A percentile compares a stretch with the other conserved stretches of the same genome.
Conservation (phyloP, 148 eudicot genomes). For the Vaccinium darrowii region DNA sequence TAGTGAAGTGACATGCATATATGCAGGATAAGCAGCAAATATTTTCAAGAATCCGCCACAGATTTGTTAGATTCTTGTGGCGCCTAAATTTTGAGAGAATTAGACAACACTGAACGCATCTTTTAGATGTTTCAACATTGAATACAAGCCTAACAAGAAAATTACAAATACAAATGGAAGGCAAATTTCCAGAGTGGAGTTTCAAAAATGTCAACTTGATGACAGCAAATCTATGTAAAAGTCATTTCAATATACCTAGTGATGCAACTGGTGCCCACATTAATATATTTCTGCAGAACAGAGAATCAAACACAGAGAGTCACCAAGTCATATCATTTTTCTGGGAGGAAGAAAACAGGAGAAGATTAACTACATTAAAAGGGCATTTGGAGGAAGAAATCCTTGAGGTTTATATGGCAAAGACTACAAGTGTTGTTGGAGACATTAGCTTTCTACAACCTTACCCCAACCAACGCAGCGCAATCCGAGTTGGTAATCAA, state of each 20-base stretch:
- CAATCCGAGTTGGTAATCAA: slow-evolving; percentile 37
- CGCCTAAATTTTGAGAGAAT: too few species aligned
- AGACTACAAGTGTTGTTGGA: slow-evolving; percentile 24
- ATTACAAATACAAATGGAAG: not conserved
- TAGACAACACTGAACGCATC: too few species aligned
- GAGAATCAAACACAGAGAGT: too few species aligned
- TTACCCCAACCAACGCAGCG: slow-evolving; percentile 28
- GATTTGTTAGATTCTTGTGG: too few species aligned
- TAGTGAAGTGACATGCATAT: not conserved
- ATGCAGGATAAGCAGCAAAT: too few species aligned
- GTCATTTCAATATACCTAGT: too few species aligned
- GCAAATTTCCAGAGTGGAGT: not conserved
- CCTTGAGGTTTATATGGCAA: slow-evolving; percentile 35
- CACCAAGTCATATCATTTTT: too few species aligned
- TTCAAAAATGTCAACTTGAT: not conserved
- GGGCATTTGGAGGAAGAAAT: slow-evolving; percentile 30
- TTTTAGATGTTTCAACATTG: not conserved
- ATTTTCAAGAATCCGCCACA: too few species aligned
- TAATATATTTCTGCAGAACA: too few species aligned
- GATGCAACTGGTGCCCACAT: too few species aligned
- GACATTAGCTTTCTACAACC: slow-evolving; percentile 32
- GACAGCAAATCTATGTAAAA: not conserved
- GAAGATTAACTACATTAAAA: too few species aligned
- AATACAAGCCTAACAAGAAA: not conserved
- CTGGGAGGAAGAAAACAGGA: too few species aligned